These are phyloP conservation scores for Aristolochia californica DNA, from an alignment of 164 flowering plant species.

Conservation along the genomic window DNA sequence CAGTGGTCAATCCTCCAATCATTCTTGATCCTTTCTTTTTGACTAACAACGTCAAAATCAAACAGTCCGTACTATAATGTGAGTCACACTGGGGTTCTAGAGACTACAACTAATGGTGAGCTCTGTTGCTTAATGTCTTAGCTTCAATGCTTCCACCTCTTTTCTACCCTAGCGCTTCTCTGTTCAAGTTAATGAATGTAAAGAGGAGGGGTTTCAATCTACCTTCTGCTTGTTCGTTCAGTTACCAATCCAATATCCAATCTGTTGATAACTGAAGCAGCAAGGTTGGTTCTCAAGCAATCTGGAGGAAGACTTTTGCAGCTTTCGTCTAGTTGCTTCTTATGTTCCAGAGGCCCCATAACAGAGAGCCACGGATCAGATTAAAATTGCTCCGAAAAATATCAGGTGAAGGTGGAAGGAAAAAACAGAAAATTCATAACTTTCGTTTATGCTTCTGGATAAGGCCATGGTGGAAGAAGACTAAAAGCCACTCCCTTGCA, in stretches of 20 bases:
- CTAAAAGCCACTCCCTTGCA: slow-evolving; percentile 5
- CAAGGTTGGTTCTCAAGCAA: background rate
- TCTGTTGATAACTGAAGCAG: background rate
- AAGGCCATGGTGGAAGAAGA: slow-evolving; percentile 8
- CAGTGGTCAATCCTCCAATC: too few species aligned
- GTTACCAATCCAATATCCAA: background rate
- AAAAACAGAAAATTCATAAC: background rate
- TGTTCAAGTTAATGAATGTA: too few species aligned
- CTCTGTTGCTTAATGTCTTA: too few species aligned
- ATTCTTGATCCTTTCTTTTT: too few species aligned
- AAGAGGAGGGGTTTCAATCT: background rate
- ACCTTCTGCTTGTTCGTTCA: background rate
- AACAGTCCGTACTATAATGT: background rate
- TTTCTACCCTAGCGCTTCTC: too few species aligned
- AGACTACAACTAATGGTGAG: too few species aligned
- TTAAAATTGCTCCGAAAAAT: background rate
- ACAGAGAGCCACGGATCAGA: background rate
- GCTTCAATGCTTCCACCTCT: too few species aligned
- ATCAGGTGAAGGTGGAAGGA: background rate
- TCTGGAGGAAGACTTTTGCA: background rate
- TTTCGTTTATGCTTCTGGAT: slow-evolving; percentile 4
- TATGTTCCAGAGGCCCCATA: background rate
- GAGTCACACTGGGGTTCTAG: too few species aligned
- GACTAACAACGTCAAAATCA: background rate
- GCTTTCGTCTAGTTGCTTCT: background rate